These are phyloP conservation scores for Esteya vermicola DNA, from an alignment of 2,329 filamentous ascomycete genomes.

Conservation along the genomic window DNA sequence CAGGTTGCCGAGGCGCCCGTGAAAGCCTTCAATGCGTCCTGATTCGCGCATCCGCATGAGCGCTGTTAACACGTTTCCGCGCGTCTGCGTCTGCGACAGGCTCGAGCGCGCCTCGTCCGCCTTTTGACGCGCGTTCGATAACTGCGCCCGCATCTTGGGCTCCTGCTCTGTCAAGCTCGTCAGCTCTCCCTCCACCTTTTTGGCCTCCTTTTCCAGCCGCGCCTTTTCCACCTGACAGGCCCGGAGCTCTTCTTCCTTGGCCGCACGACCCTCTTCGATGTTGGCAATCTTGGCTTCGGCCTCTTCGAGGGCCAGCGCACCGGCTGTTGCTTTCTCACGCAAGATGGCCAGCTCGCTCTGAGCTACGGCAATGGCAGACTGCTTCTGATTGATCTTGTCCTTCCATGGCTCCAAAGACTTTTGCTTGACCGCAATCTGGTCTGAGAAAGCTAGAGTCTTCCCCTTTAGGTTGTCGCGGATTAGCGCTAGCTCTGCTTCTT, in stretches of 20 bases:
- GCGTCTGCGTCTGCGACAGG: constrained; percentile 77
- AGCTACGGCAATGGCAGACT: constrained; percentile 84
- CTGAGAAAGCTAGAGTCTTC: constrained; percentile 88
- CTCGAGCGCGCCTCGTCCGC: constrained; percentile 91
- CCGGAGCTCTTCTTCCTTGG: constrained; percentile 63
- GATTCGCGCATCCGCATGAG: constrained; percentile 93
- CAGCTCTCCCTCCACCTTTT: constrained; percentile 58
- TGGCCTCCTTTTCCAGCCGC: constrained; percentile 59
- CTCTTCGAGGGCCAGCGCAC: constrained; percentile 71
- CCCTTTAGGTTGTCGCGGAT: constrained; percentile 84
- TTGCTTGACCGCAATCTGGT: constrained; percentile 83
- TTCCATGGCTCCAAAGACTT: constrained; percentile 94
- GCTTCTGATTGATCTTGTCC: constrained; percentile 91
- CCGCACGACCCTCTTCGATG: constrained; percentile 55
- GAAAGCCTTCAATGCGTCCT: constrained; percentile 91
- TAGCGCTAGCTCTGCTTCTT: constrained; percentile 68
- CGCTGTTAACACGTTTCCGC: constrained; percentile 81
- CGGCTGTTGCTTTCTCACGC: constrained; percentile 76
- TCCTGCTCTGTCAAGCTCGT: constrained; percentile 62
- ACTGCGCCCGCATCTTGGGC: constrained; percentile 65
- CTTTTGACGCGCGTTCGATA: constrained; percentile 84
- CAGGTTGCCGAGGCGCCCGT: constrained; percentile 85
- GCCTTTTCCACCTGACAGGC: constrained; percentile 60
- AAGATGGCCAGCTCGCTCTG: constrained; percentile 91
- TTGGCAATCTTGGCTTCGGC: constrained; percentile 62